These are phyloP conservation scores for Bauhinia variegata DNA, from an alignment of 306 rosid genomes.

Conservation along the genomic window DNA sequence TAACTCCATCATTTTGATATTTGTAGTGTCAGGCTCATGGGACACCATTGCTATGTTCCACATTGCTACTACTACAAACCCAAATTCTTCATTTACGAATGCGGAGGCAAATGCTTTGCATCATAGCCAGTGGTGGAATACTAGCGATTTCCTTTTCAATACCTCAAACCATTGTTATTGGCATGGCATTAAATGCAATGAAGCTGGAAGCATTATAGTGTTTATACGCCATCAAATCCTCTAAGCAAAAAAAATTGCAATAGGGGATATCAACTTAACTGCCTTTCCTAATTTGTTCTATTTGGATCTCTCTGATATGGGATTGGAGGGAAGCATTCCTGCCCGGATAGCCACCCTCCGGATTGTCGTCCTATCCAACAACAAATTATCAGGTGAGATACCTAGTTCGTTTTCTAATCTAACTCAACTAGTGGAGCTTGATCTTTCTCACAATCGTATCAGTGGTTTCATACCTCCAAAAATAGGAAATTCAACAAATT, in stretches of 20 bases:
- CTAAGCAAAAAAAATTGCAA: no score
- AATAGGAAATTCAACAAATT: no score
- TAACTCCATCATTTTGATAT: no score
- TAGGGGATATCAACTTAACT: neutral
- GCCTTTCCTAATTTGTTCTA: neutral
- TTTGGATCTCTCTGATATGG: neutral
- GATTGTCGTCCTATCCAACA: neutral
- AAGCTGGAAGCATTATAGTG: neutral
- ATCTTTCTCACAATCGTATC: neutral
- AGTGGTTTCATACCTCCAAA: neutral
- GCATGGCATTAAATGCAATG: neutral
- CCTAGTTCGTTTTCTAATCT: neutral
- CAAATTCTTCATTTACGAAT: no score
- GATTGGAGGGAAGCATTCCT: neutral
- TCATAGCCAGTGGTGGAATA: neutral
- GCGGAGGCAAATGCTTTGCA: no score
- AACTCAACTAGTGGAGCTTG: neutral
- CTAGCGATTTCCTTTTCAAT: neutral
- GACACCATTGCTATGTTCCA: no score
- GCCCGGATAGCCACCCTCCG: neutral
- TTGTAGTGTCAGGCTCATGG: no score
- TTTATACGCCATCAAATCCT: neutral
- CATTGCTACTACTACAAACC: no score
- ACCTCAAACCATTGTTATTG: neutral
- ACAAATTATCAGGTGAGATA: neutral